These are phyloP conservation scores for Pilaira anomala DNA, from an alignment of 192 early-diverging fungal species.

Conservation along the genomic window DNA sequence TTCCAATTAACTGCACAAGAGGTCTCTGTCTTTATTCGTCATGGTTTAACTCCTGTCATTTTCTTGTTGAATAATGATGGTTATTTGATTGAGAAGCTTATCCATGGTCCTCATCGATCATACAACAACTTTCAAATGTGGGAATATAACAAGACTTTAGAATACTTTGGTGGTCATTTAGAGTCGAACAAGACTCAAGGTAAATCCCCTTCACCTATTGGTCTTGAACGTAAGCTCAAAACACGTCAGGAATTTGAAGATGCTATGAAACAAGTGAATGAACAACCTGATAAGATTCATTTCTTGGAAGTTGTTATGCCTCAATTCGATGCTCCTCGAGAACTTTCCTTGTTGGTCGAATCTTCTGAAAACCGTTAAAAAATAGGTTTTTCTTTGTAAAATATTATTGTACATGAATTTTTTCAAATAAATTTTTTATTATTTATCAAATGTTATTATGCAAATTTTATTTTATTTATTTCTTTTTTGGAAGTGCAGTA, in stretches of 20 bases:
- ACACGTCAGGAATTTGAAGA: slow-evolving; percentile 39
- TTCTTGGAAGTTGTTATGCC: slow-evolving; percentile 46
- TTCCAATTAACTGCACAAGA: slow-evolving; percentile 51
- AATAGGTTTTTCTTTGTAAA: too few relatives aligned
- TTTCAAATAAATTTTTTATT: too few relatives aligned
- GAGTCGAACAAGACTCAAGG: slow-evolving; percentile 18
- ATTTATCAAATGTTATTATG: too few relatives aligned
- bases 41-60: slow-evolving; percentile 48
- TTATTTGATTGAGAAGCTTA: slow-evolving; percentile 46
- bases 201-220: slow-evolving; percentile 16
- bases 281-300: slow-evolving; percentile 38
- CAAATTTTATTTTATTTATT: too few relatives aligned
- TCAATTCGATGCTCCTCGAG: slow-evolving; percentile 44
- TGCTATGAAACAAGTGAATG: slow-evolving; percentile 30
- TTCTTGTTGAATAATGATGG: slow-evolving; percentile 51
- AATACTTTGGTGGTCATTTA: slow-evolving; percentile 38
- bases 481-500: slow-evolving; percentile 1
- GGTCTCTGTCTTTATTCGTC: slow-evolving; percentile 45
- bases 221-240: slow-evolving; percentile 26
- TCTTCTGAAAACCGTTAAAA: slow-evolving; percentile 26
- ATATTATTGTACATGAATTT: too few relatives aligned
- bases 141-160: slow-evolving; percentile 43
- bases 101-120: slow-evolving; percentile 39
- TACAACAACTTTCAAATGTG: slow-evolving; percentile 50
- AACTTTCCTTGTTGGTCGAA: slow-evolving; percentile 27